Evolutionary conservation across 1,139 yeast genomes (phyloP), one percentile per base, ranked within the genome.

Genomic region (Candida smagusa): DNA sequence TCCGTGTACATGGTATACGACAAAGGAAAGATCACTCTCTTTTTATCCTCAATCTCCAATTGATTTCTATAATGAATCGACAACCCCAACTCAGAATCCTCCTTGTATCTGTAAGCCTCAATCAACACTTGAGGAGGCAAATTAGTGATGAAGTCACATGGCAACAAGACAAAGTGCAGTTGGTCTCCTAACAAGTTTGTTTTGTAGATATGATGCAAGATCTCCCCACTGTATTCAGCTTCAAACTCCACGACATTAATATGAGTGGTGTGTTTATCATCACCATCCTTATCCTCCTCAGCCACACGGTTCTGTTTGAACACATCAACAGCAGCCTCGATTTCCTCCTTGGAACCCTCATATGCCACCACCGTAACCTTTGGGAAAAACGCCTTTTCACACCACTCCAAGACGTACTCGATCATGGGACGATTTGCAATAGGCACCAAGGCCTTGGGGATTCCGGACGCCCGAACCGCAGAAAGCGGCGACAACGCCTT

Each of bases 131-230:
- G 92, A 3, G 98, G 96, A 4, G 96, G 96, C 30, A 90, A 69
- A 58, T 90, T 90, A 4, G 97, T 88, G 35, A 92, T 71, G 53
- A 92, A 85, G 60, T 94, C 98, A 65, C 97, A 90, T 3, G 98
- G 97, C 43, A 94, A 64, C 30, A 92, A 61, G 13, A 89, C 87
- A 53, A 88, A 83, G 54, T 86, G 50, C 37, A 54, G 45, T 31
- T 45, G 49, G n/a, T 53, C 43, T 78, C 35, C 68, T 56, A 41
- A 62, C 50, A 39, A 67, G 56, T 41, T 62, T 53, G 39, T 62
- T 65, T 75, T 68, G 50, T 81, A 61, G 38, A 77, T 67, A 23
- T 72, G 68, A 38, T 56, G 50, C 27, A 89, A 57, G 28, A 82
- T 66, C 39, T 75, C 81, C n/a, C 95, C 96, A 22, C 87, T 80